phyloP scores from a whole-genome alignment of 169 alveolate species.

The Plasmodium ovale region DNA sequence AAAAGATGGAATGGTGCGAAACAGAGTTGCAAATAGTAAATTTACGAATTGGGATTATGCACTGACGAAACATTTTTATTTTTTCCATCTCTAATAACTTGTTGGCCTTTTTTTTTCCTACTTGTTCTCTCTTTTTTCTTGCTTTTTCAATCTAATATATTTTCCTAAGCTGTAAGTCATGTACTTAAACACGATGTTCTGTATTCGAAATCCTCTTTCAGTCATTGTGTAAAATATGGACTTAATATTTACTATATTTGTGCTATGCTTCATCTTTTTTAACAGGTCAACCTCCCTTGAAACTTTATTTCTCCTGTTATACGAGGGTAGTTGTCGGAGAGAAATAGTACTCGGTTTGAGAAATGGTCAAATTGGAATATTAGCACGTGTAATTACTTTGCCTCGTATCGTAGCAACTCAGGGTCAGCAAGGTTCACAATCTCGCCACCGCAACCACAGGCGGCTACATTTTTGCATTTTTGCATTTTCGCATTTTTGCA shows the following conservation, averaged over 20 bases:
- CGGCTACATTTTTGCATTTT: not conserved
- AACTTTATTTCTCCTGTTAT: conserved; percentile 74
- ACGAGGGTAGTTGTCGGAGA: too few relatives aligned
- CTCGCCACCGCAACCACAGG: not conserved
- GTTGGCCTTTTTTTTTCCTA: conserved; percentile 1
- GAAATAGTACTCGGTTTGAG: too few relatives aligned
- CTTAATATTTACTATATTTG: conserved; percentile 38
- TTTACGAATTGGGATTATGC: not conserved
- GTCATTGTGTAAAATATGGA: conserved; percentile 66
- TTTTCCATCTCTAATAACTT: not conserved
- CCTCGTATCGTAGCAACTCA: too few relatives aligned
- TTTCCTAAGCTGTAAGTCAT: conserved; percentile 73
- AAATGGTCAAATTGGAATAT: too few relatives aligned
- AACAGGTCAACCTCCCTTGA: conserved; percentile 72
- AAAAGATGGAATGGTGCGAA: not conserved
- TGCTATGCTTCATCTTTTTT: conserved; percentile 48
- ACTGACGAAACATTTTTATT: not conserved
- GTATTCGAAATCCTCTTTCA: conserved; percentile 60
- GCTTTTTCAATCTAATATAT: conserved; percentile 55
- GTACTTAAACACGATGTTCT: conserved; percentile 55
- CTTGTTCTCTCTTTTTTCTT: conserved; percentile 61
- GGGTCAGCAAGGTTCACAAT: not conserved
- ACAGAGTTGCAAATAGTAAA: not conserved
- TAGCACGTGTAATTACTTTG: too few relatives aligned
- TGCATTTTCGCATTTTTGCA: not conserved